These are phyloP conservation scores for Tulasnella sp. DNA, from an alignment of 768 basidiomycete species.

Conservation along the genomic window DNA sequence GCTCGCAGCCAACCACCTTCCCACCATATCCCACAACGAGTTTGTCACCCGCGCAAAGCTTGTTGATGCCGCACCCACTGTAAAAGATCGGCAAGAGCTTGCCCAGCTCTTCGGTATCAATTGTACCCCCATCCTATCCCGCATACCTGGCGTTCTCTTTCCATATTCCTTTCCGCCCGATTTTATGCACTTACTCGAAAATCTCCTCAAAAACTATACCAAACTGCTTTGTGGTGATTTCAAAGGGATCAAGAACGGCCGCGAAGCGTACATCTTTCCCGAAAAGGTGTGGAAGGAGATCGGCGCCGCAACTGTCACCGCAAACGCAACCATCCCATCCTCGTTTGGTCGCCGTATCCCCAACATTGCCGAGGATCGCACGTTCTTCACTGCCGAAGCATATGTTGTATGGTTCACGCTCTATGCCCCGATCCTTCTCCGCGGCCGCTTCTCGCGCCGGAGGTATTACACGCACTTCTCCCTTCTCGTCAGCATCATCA, in stretches of 20 bases:
- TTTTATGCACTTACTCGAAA: slow-evolving; percentile 52
- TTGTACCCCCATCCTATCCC: slow-evolving; percentile 36
- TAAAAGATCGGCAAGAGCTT: slow-evolving; percentile 27
- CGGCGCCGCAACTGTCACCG: slow-evolving; percentile 36
- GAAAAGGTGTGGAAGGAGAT: slow-evolving; percentile 43
- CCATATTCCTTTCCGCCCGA: slow-evolving; percentile 45
- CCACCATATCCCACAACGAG: background rate
- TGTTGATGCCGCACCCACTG: slow-evolving; percentile 10
- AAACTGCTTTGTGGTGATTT: slow-evolving; percentile 41
- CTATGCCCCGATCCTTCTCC: slow-evolving; percentile 42
- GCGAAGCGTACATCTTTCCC: slow-evolving; percentile 34
- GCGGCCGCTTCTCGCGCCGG: slow-evolving; percentile 34
- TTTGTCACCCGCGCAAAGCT: background rate
- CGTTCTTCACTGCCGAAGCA: slow-evolving; percentile 39
- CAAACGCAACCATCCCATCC: slow-evolving; percentile 39
- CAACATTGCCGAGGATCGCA: slow-evolving; percentile 36
- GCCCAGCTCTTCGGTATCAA: slow-evolving; percentile 39
- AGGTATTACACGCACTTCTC: slow-evolving; percentile 45
- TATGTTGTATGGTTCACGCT: slow-evolving; percentile 43
- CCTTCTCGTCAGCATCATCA: slow-evolving; percentile 40
- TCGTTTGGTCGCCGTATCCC: slow-evolving; percentile 38
- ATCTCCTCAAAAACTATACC: slow-evolving; percentile 43
- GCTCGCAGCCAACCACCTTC: background rate
- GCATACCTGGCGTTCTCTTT: slow-evolving; percentile 38
- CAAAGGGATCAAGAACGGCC: slow-evolving; percentile 40